Evolutionary conservation across 1,284 basidiomycete species (phyloP).

Genomic region (Mycena citricolor): DNA sequence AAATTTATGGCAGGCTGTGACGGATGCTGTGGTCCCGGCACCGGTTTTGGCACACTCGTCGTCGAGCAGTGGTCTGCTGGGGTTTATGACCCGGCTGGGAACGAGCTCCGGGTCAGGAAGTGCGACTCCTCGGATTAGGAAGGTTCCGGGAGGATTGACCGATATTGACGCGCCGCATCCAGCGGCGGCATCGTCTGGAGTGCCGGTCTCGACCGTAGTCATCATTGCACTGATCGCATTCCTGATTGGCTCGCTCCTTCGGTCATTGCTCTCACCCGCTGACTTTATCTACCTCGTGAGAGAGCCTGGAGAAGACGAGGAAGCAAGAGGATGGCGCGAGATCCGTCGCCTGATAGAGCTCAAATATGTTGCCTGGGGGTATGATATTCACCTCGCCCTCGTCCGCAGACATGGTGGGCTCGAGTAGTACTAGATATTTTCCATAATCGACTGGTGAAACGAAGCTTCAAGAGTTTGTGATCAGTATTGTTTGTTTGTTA

Average conservation of each 20-base stretch:
- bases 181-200: conserved; percentile 11
- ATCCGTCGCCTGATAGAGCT: conserved; percentile 77
- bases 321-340: conserved; percentile 73
- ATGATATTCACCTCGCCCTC: conserved; percentile 81
- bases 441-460: no score
- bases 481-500: no score
- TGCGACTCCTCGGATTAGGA: conserved; percentile 19
- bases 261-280: conserved; percentile 84
- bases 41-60: conserved; percentile 16
- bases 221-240: conserved; percentile 86
- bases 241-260: conserved; percentile 85
- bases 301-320: conserved; percentile 52
- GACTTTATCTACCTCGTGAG: conserved; percentile 85
- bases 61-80: conserved; percentile 36
- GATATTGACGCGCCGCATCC: conserved; percentile 26
- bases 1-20: conserved; percentile 24
- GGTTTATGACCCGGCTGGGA: conserved; percentile 40
- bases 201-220: conserved; percentile 61
- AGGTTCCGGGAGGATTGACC: conserved; percentile 29
- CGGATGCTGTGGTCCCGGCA: conserved; percentile 20
- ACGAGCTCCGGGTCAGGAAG: conserved; percentile 20
- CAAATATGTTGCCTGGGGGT: conserved; percentile 74
- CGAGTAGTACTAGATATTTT: no score
- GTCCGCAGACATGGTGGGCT: conserved; percentile 60
- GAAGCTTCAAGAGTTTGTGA: no score